A percentile compares a stretch with the other conserved stretches of the same genome.
phyloP scores from a whole-genome alignment of 192 early-diverging fungal genomes.

The Entomortierella chlamydospora region DNA sequence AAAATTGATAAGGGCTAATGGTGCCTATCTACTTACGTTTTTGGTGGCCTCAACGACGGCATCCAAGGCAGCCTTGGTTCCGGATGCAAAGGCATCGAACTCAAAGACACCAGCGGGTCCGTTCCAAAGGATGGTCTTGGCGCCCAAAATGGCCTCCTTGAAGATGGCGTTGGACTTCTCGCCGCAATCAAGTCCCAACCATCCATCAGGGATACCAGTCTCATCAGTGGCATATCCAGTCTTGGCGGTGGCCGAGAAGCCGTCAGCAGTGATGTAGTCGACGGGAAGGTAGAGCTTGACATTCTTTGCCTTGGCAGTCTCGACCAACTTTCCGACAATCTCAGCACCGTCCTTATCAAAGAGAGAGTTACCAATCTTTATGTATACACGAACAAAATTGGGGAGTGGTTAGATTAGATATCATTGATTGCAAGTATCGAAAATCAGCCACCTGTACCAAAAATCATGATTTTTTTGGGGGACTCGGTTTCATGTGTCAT shows the following conservation, averaged over 20 bases:
- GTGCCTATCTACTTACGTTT: slow-evolving; percentile 50
- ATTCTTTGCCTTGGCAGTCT: slow-evolving; percentile 90
- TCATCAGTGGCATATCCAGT: slow-evolving; percentile 88
- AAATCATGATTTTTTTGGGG: no score
- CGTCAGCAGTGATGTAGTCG: slow-evolving; percentile 92
- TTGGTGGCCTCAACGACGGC: slow-evolving; percentile 87
- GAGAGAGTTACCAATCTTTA: slow-evolving; percentile 89
- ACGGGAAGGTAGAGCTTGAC: slow-evolving; percentile 91
- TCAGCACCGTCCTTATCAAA: slow-evolving; percentile 90
- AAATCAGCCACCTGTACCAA: no score
- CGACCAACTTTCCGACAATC: slow-evolving; percentile 84
- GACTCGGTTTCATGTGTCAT: no score
- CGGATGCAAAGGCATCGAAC: slow-evolving; percentile 90
- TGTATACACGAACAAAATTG: not conserved
- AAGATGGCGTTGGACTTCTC: slow-evolving; percentile 82
- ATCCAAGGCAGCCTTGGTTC: slow-evolving; percentile 87
- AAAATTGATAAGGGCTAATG: no score
- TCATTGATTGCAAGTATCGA: not conserved
- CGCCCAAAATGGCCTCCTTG: slow-evolving; percentile 67
- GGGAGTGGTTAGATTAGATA: not conserved
- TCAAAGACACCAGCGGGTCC: slow-evolving; percentile 98
- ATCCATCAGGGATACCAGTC: slow-evolving; percentile 89
- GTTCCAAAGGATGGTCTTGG: slow-evolving; percentile 99
- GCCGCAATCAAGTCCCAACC: slow-evolving; percentile 95
- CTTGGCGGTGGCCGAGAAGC: slow-evolving; percentile 86